Base-by-base conservation (phyloP, 768 basidiomycete genomes). In the Boletus sp. region DNA sequence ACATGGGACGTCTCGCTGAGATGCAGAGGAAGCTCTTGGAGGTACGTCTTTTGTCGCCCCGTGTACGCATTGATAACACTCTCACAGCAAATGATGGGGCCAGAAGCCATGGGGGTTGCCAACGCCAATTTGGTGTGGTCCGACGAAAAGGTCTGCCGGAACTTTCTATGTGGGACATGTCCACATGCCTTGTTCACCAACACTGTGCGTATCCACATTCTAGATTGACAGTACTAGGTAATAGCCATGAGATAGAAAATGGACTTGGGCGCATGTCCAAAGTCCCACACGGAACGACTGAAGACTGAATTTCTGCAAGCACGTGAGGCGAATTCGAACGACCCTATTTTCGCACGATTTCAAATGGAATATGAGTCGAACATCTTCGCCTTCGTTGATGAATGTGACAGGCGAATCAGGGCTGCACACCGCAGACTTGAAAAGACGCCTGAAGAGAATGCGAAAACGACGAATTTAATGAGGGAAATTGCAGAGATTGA, bases 371-470 rank as follows among this genome's bases (percentile, higher is more conserved):
- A 98, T 62, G 93, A 98, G 74, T 80, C 88, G 43, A 94, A 94
- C 72, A 93, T 99, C 46, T 93, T 95, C 66, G 81, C 87, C 3
- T 98, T 98, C 69, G 93, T 99, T 57, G 97, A 98, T 65, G 97
- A 99, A 71, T 98, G 96, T 75, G 97, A 99, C 80, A 78, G 97
- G 65, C 81, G 96, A 67, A 98, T 99, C 74, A 79, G 93, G 37
- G 84, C 90, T 37, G 93, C 94, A 41, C 97, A 99, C 71, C 81
- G 93, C 63, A 82, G 97, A 68, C 74, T 99, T 68, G 97, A 99
- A 78, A 99, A 99, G 80, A 99, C 97, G 6, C 97, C 97, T 33
- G 97, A 98, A 75, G 97, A 99, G 79, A 99, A 99, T 70, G 93
- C 94, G 47, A 97, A 98, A 75, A 98, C 96, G 32, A 98, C 97